These are phyloP conservation scores for Sodiomyces alkalinus DNA, from an alignment of 2,329 filamentous ascomycete species.

Conservation along the genomic window DNA sequence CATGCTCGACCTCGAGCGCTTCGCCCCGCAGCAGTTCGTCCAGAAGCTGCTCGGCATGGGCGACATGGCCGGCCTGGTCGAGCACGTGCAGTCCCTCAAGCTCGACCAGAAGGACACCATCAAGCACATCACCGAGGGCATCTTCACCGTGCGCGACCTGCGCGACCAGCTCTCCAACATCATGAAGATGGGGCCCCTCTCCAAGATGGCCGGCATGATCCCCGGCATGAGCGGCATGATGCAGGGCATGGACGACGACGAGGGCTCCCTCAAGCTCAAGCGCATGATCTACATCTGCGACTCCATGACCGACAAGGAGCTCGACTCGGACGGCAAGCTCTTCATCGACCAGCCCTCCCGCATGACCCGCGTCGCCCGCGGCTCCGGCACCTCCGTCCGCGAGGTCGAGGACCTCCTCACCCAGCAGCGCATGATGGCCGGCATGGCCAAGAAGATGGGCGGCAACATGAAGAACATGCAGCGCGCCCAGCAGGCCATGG, in stretches of 20 bases:
- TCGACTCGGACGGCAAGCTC: slow-evolving; percentile 89
- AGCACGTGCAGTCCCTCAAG: slow-evolving; percentile 91
- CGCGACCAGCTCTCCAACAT: slow-evolving; percentile 94
- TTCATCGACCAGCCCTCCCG: slow-evolving; percentile 84
- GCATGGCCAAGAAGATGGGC: slow-evolving; percentile 98
- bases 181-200: slow-evolving; percentile 98
- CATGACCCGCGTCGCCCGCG: slow-evolving; percentile 82
- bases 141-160: slow-evolving; percentile 89
- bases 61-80: slow-evolving; percentile 85
- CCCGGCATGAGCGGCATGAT: slow-evolving; percentile 89
- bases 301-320: slow-evolving; percentile 91
- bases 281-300: slow-evolving; percentile 99
- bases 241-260: slow-evolving; percentile 92
- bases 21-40: slow-evolving; percentile 84
- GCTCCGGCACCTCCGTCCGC: slow-evolving; percentile 75
- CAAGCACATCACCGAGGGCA: slow-evolving; percentile 94
- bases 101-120: slow-evolving; percentile 97
- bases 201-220: slow-evolving; percentile 98
- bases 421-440: slow-evolving; percentile 96
- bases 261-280: slow-evolving; percentile 83
- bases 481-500: slow-evolving; percentile 79
- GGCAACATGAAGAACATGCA: slow-evolving; percentile 98
- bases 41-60: slow-evolving; percentile 94
- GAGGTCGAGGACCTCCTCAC: slow-evolving; percentile 97
- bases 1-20: slow-evolving; percentile 85